Conservation (phyloP, 768 basidiomycete species). For the Lactarius sp. region DNA sequence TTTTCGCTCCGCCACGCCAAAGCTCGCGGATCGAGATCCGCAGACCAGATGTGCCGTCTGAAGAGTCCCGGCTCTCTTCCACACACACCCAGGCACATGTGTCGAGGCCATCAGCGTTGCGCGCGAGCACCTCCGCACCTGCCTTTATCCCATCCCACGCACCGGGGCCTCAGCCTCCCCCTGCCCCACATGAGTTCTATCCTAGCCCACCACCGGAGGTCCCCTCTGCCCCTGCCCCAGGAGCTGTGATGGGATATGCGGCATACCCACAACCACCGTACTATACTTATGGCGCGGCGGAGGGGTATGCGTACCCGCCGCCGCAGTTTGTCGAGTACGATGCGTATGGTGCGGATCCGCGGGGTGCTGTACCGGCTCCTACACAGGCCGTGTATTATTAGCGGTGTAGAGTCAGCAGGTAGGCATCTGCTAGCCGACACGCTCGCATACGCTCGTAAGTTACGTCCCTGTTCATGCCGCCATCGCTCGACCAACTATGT, state of each 20-base stretch:
- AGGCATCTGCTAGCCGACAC: not conserved
- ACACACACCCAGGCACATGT: not conserved
- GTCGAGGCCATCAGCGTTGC: conserved; percentile 37
- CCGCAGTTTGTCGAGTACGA: conserved; percentile 20
- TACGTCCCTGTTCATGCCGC: not conserved
- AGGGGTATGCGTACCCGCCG: conserved; percentile 14
- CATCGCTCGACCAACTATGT: not conserved
- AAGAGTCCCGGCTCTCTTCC: not conserved
- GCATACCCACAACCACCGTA: conserved; percentile 37
- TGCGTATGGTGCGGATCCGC: conserved; percentile 13
- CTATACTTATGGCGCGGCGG: conserved; percentile 14
- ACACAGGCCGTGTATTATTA: conserved; percentile 21
- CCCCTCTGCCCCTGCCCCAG: conserved; percentile 32
- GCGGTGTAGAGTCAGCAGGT: not conserved
- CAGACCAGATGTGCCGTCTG: conserved; percentile 41
- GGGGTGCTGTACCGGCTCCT: not conserved
- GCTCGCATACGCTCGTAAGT: not conserved
- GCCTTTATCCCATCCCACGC: conserved; percentile 15
- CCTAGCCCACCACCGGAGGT: conserved; percentile 25
- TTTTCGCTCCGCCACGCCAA: conserved; percentile 71
- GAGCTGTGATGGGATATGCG: conserved; percentile 49
- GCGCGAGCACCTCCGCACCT: conserved; percentile 28
- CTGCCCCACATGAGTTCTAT: conserved; percentile 29
- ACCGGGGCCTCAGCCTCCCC: not conserved
- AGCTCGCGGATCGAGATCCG: conserved; percentile 72